Conservation (phyloP, 208 protist species). For the Leishmania arabica region DNA sequence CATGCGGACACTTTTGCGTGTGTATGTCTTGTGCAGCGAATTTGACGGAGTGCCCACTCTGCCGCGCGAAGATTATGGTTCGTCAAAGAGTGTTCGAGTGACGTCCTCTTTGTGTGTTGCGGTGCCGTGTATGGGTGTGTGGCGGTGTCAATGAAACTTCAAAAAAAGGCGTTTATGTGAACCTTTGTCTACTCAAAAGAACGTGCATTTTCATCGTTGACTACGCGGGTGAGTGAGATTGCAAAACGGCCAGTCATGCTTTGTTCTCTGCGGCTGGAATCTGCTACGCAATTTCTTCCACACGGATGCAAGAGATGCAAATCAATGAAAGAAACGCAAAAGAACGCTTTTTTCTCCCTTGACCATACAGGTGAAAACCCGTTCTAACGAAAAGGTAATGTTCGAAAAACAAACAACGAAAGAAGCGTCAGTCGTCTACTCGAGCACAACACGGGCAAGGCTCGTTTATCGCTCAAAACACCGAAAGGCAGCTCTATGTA, state of each 20-base stretch:
- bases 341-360: conserved; percentile 3
- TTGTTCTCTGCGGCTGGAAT: neutral
- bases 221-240: neutral
- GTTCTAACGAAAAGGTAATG: neutral
- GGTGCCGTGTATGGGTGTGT: neutral
- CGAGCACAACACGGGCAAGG: neutral
- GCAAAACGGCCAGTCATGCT: too few relatives aligned
- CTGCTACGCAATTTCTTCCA: neutral
- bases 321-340: neutral
- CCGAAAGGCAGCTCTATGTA: neutral
- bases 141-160: neutral
- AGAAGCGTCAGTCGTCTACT: neutral
- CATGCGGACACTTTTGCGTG: conserved; percentile 62
- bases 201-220: neutral
- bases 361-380: neutral
- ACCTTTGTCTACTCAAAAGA: neutral
- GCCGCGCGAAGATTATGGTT: conserved; percentile 46
- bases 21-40: conserved; percentile 52
- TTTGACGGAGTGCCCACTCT: conserved; percentile 52
- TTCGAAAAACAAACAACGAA: conserved; percentile 11
- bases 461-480: neutral
- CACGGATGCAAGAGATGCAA: neutral
- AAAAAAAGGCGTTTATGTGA: too few relatives aligned
- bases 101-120: neutral
- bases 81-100: conserved; percentile 40